Conservation (phyloP, 2,329 filamentous ascomycete species). For the Ilyonectria sp. region DNA sequence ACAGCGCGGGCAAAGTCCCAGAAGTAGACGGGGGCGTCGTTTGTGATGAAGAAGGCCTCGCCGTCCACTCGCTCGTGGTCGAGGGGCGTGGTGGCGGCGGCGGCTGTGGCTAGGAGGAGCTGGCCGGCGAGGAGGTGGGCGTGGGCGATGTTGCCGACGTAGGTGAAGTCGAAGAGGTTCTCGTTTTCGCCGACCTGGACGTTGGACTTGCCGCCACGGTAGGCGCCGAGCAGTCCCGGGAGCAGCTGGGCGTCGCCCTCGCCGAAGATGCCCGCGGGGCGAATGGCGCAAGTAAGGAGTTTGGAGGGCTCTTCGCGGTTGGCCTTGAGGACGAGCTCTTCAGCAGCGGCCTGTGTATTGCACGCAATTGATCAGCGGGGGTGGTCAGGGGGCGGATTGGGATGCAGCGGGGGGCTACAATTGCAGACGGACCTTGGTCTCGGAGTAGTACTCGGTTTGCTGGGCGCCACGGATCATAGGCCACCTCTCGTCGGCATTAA, state of each 20-base stretch:
- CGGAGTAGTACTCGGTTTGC: slow-evolving; percentile 87
- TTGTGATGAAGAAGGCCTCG: slow-evolving; percentile 91
- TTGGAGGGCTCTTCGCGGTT: slow-evolving; percentile 72
- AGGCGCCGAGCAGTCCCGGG: slow-evolving; percentile 80
- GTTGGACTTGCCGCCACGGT: slow-evolving; percentile 76
- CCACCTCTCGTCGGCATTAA: slow-evolving; percentile 88
- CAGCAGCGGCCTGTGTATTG: slow-evolving; percentile 75
- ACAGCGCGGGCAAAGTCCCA: slow-evolving; percentile 89
- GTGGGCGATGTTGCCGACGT: slow-evolving; percentile 77
- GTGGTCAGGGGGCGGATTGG: not conserved
- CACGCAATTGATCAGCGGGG: slow-evolving; percentile 12
- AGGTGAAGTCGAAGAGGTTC: slow-evolving; percentile 77
- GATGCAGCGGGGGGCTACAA: not conserved
- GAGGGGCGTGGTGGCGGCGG: slow-evolving; percentile 73
- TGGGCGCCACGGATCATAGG: slow-evolving; percentile 80
- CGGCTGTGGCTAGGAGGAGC: slow-evolving; percentile 75
- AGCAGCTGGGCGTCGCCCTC: slow-evolving; percentile 87
- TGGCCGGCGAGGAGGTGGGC: slow-evolving; percentile 86
- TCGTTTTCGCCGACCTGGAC: slow-evolving; percentile 84
- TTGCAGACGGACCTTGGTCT: slow-evolving; percentile 80
- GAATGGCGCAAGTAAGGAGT: slow-evolving; percentile 85
- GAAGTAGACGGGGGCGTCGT: slow-evolving; percentile 90
- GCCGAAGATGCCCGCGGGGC: slow-evolving; percentile 91
- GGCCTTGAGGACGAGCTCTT: slow-evolving; percentile 83
- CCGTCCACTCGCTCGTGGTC: slow-evolving; percentile 84